A percentile compares a stretch with the other conserved stretches of the same genome.
Conservation (phyloP, 139 green algal species). For the Nannochloris sp. region DNA sequence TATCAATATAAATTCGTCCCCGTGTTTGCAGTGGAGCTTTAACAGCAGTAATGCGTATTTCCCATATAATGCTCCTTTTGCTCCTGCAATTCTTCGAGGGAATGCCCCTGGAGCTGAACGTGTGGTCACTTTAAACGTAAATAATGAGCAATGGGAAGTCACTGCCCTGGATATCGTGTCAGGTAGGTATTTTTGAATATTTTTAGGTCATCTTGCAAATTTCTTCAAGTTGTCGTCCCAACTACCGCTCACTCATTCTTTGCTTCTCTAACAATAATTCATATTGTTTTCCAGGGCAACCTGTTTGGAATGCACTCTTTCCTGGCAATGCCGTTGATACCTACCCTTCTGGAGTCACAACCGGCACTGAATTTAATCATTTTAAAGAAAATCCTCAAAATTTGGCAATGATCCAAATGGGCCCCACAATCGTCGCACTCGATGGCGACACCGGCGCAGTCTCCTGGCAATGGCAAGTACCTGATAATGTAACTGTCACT, state of each 20-base stretch:
- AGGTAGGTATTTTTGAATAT: not conserved
- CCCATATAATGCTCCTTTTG: constrained; percentile 2
- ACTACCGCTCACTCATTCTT: too few species aligned
- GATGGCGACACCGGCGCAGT: not conserved
- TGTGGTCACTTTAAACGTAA: not conserved
- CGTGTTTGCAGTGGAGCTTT: constrained; percentile 5
- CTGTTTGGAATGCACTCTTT: not conserved
- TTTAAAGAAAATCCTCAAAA: not conserved
- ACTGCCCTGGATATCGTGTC: not conserved
- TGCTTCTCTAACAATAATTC: too few species aligned
- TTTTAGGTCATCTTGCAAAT: too few species aligned
- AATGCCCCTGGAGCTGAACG: not conserved
- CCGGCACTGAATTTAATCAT: not conserved
- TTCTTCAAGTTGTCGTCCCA: too few species aligned
- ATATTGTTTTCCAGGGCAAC: not conserved
- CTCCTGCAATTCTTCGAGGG: not conserved
- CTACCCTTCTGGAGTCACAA: not conserved
- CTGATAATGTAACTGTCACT: not conserved
- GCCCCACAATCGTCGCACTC: not conserved
- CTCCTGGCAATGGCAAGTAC: constrained; percentile 1
- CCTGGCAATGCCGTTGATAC: not conserved
- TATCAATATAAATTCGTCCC: too few species aligned
- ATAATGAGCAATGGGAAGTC: constrained; percentile 1
- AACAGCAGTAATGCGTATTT: not conserved
- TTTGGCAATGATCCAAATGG: constrained; percentile 1